Evolutionary conservation across 768 basidiomycete species (phyloP).

Genomic region (Rhodocollybia butyracea): DNA sequence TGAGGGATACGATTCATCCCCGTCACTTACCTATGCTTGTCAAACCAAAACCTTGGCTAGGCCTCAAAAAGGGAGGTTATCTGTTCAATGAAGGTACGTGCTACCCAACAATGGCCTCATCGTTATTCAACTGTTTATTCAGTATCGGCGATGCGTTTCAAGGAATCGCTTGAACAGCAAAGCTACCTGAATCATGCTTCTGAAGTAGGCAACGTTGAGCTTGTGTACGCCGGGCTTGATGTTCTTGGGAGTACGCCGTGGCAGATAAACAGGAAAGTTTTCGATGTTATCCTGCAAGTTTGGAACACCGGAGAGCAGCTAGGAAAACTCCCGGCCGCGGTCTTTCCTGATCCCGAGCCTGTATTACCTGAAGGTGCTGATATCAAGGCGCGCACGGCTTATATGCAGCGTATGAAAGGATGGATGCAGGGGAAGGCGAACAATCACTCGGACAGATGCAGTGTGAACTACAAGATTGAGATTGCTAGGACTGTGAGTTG

Average conservation of each 20-base stretch:
- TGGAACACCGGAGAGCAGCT: constrained; percentile 87
- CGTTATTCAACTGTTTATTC: background rate
- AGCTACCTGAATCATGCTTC: constrained; percentile 76
- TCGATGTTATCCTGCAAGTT: constrained; percentile 69
- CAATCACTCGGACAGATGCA: constrained; percentile 90
- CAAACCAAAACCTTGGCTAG: constrained; percentile 84
- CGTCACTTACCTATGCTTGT: constrained; percentile 96
- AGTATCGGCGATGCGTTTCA: constrained; percentile 88
- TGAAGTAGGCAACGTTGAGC: constrained; percentile 69
- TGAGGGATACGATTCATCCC: constrained; percentile 77
- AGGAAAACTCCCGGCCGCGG: constrained; percentile 80
- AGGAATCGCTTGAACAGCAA: constrained; percentile 83
- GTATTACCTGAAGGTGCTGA: constrained; percentile 39
- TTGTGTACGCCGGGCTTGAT: constrained; percentile 86
- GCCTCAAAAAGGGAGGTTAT: constrained; percentile 78
- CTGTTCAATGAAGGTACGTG: constrained; percentile 69
- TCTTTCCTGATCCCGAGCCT: constrained; percentile 65
- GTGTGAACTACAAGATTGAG: constrained; percentile 94
- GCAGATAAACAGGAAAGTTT: constrained; percentile 78
- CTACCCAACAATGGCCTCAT: background rate
- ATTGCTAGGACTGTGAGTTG: constrained; percentile 82
- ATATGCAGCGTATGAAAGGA: constrained; percentile 51
- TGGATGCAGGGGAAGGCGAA: constrained; percentile 62
- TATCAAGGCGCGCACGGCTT: constrained; percentile 50
- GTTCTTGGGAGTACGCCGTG: constrained; percentile 89